These are phyloP conservation scores for Brassica juncea DNA, from an alignment of 345 rosid species.

Conservation along the genomic window DNA sequence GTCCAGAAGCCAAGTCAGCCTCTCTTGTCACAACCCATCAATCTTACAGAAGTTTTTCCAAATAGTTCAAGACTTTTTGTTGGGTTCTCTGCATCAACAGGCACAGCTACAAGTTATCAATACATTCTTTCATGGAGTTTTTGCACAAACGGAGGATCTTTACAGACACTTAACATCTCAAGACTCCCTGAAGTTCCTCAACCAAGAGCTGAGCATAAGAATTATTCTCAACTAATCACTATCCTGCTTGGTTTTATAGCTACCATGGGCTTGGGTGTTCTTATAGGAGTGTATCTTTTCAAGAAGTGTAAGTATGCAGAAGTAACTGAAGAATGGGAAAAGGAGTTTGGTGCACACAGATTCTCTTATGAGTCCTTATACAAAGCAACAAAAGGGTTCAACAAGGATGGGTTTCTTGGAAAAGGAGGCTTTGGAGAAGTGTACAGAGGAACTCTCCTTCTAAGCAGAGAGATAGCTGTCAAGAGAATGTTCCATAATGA, in stretches of 20 bases:
- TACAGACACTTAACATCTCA: constrained; percentile 42
- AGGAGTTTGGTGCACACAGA: constrained; percentile 52
- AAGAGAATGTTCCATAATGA: constrained; percentile 54
- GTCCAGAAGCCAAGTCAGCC: constrained; percentile 45
- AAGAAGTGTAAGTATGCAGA: constrained; percentile 51
- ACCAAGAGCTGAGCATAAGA: constrained; percentile 5
- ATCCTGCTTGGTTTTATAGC: constrained; percentile 26
- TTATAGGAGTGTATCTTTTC: constrained; percentile 1
- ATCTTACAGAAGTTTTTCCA: constrained; percentile 45
- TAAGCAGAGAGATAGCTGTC: constrained; percentile 50
- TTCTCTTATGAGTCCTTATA: constrained; percentile 55
- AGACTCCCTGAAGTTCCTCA: constrained; percentile 58
- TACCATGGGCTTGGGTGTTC: constrained; percentile 13
- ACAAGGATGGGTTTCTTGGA: constrained; percentile 49
- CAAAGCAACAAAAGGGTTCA: constrained; percentile 61
- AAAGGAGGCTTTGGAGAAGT: constrained; percentile 66
- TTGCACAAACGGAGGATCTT: constrained; percentile 43
- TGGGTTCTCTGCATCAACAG: constrained; percentile 66
- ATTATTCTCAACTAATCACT: constrained; percentile 7
- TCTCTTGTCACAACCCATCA: constrained; percentile 47
- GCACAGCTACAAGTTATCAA: constrained; percentile 42
- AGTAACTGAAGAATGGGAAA: constrained; percentile 63
- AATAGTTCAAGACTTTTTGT: constrained; percentile 39
- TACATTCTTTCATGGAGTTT: constrained; percentile 68
- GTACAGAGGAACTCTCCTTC: constrained; percentile 49